Conservation (phyloP, 495 filamentous ascomycete species). For the Durotheca rogersii region DNA sequence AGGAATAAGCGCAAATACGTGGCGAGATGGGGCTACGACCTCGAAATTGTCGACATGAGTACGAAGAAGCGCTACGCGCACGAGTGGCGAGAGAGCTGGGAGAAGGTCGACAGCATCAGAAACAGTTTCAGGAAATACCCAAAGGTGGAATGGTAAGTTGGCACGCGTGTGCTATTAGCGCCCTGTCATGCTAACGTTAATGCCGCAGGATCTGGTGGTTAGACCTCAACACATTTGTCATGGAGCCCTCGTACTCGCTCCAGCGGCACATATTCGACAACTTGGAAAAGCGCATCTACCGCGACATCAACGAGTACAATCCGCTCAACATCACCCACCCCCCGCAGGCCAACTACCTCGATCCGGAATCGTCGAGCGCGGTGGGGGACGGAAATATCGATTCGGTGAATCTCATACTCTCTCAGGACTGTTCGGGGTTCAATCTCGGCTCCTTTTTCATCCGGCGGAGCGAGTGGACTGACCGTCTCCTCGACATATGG, state of each 20-base stretch:
- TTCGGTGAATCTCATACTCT: constrained; percentile 83
- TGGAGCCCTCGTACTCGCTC: constrained; percentile 91
- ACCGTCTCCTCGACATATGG: constrained; percentile 92
- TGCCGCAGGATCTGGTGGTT: constrained; percentile 94
- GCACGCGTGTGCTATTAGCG: not conserved
- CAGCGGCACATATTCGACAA: constrained; percentile 87
- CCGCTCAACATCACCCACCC: constrained; percentile 93
- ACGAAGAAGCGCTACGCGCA: constrained; percentile 98
- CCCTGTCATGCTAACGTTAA: constrained; percentile 36
- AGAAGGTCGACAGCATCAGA: constrained; percentile 95
- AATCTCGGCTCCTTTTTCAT: constrained; percentile 97
- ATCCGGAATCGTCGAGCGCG: constrained; percentile 65
- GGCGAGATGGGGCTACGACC: constrained; percentile 85
- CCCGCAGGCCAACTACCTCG: constrained; percentile 67
- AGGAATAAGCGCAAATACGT: constrained; percentile 91
- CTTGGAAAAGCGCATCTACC: constrained; percentile 74
- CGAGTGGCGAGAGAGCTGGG: constrained; percentile 99
- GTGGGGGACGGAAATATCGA: constrained; percentile 69
- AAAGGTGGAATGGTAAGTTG: constrained; percentile 85
- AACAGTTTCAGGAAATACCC: constrained; percentile 92
- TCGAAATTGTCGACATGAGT: constrained; percentile 96
- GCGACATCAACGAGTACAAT: constrained; percentile 95
- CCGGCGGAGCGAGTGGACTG: constrained; percentile 79
- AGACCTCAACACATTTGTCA: constrained; percentile 95
- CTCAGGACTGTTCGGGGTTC: constrained; percentile 95